These are phyloP conservation scores for Saturnispora gosingensis DNA, from an alignment of 805 yeast genomes.

Conservation along the genomic window DNA sequence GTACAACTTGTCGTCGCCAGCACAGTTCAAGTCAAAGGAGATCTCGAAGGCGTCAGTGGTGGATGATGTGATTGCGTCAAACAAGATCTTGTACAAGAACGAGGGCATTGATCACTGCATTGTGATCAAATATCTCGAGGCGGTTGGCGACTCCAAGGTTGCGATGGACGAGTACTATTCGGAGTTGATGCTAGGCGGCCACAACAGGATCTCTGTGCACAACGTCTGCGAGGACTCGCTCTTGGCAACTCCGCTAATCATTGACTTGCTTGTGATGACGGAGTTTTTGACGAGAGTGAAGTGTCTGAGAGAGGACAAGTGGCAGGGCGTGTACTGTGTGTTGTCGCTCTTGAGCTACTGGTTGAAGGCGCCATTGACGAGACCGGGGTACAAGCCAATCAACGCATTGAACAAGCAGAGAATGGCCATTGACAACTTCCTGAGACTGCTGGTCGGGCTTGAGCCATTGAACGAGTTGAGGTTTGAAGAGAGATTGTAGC, in stretches of 20 bases:
- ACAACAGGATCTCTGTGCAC: slow-evolving; percentile 87
- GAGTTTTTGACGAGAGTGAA: slow-evolving; percentile 84
- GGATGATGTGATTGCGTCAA: slow-evolving; percentile 88
- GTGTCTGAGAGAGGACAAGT: slow-evolving; percentile 51
- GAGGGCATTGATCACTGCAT: slow-evolving; percentile 89
- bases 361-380: slow-evolving; percentile 93
- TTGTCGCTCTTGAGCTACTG: slow-evolving; percentile 84
- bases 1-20: slow-evolving; percentile 79
- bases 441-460: slow-evolving; percentile 82
- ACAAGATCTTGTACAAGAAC: slow-evolving; percentile 74
- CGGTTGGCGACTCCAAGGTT: slow-evolving; percentile 93
- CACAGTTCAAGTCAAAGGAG: slow-evolving; percentile 92
- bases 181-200: slow-evolving; percentile 96
- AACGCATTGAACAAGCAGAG: slow-evolving; percentile 95
- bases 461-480: slow-evolving; percentile 87
- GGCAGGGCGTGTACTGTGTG: slow-evolving; percentile 70
- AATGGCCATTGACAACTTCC: slow-evolving; percentile 80
- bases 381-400: slow-evolving; percentile 83
- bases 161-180: slow-evolving; percentile 98
- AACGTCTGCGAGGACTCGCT: slow-evolving; percentile 95
- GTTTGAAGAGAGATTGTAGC: slow-evolving; percentile 75
- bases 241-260: slow-evolving; percentile 88
- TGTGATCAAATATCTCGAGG: slow-evolving; percentile 87
- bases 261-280: slow-evolving; percentile 81
- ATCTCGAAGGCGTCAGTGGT: slow-evolving; percentile 88